Evolutionary conservation across 2,329 filamentous ascomycete genomes (phyloP), one percentile per base, ranked within the genome.

Genomic region (Nakataea oryzae): DNA sequence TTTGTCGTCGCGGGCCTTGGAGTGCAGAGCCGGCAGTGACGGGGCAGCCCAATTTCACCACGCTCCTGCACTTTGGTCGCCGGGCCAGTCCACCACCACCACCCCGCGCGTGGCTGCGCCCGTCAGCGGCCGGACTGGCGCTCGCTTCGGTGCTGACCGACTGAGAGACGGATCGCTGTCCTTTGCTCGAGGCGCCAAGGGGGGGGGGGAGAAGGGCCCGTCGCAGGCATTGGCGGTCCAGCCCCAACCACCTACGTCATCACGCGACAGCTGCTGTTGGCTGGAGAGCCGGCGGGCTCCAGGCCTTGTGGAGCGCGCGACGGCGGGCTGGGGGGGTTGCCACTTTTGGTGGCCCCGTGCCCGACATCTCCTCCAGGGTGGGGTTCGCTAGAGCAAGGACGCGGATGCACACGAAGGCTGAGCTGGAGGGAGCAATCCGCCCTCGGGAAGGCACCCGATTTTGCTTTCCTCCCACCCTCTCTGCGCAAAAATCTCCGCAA

Each of bases 211-310:
- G 11, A 13, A 50, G 24, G 41, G 21, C 41, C 41, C 21, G 41
- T 50, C 41, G 21, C 30, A n/a, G 14, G 54, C 54, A 56, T 17
- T 6, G 26, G 27, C 14, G 28, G 59, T 24, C 50, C 59, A 28
- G 47, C 59, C 61, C 57, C 47, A 21, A 62, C 41, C 56, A 62
- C 28, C 56, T 59, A 62, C 61, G 61, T 62, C 61, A 62, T 62
- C 30, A 59, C 41, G 34, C 58, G 41, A 50, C 6, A 28, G 26
- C 54, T 56, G 54, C 54, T 28, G 24, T 56, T 27, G 54, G 54
- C 12, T 27, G 54, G 41, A 50, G 21, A 50, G 41, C n/a, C n/a
- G n/a, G n/a, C n/a, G n/a, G n/a, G n/a, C n/a, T n/a, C n/a, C n/a
- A n/a, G n/a, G n/a, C 21, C 27, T 32, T 17, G 7, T 50, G 41